Conservation (phyloP, 2,329 filamentous ascomycete genomes). For the Fusarium compactum region DNA sequence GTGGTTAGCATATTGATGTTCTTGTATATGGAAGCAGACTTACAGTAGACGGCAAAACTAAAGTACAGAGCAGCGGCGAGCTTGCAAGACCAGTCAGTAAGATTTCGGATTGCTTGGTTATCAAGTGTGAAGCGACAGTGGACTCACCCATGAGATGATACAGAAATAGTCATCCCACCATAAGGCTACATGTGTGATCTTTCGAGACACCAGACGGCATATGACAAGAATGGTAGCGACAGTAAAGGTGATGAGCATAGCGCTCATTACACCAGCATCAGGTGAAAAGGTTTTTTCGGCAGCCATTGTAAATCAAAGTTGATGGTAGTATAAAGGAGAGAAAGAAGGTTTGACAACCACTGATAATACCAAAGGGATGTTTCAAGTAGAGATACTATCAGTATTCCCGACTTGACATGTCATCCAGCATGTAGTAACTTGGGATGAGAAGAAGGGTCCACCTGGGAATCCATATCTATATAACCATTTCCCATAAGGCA, state of each 20-base stretch:
- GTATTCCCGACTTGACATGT: neutral
- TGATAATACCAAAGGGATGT: too few relatives aligned
- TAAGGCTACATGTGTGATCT: slow-evolving; percentile 20
- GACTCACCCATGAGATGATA: slow-evolving; percentile 23
- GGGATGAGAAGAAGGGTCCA: too few relatives aligned
- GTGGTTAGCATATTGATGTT: slow-evolving; percentile 4
- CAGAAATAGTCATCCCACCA: slow-evolving; percentile 34
- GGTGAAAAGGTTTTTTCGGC: slow-evolving; percentile 5
- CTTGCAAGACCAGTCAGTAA: neutral
- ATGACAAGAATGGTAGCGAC: slow-evolving; percentile 17
- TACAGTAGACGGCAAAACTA: slow-evolving; percentile 31
- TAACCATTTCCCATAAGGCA: neutral
- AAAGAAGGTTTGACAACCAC: neutral
- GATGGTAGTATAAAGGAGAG: neutral
- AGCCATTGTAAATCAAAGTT: neutral
- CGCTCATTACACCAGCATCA: slow-evolving; percentile 28
- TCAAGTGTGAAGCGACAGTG: too few relatives aligned
- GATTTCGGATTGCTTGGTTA: too few relatives aligned
- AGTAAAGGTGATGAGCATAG: slow-evolving; percentile 25
- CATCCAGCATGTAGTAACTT: neutral
- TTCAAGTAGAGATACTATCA: neutral
- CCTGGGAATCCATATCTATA: neutral
- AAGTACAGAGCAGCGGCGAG: slow-evolving; percentile 25
- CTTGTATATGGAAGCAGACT: neutral
- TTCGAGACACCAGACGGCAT: slow-evolving; percentile 28